These are phyloP conservation scores for Malus hybrid DNA, from an alignment of 331 rosid species.

Conservation along the genomic window DNA sequence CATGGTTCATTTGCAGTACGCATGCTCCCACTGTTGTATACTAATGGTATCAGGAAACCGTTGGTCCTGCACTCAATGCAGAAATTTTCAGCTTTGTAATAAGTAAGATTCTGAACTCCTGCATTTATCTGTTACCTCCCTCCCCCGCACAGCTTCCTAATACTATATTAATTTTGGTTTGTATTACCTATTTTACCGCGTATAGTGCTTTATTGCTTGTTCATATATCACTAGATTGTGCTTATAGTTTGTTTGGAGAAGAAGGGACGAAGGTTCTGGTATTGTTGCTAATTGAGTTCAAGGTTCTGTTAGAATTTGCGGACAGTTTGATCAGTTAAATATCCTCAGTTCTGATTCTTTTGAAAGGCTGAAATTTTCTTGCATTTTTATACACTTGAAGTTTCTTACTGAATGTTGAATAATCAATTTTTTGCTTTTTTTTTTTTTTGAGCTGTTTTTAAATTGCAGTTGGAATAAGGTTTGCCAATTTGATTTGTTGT, in stretches of 20 bases:
- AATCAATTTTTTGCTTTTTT: background rate
- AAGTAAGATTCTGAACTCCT: constrained; percentile 51
- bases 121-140: background rate
- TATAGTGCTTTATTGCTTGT: background rate
- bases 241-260: background rate
- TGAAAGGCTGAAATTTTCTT: background rate
- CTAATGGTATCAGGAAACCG: constrained; percentile 84
- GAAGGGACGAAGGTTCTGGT: background rate
- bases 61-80: constrained; percentile 92
- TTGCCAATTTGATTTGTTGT: background rate
- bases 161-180: background rate
- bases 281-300: background rate
- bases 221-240: background rate
- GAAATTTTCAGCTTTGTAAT: constrained; percentile 81
- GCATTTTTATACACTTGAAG: background rate
- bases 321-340: background rate
- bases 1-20: constrained; percentile 94
- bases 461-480: background rate
- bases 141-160: background rate
- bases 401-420: background rate
- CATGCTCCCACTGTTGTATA: constrained; percentile 72
- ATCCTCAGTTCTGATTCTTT: background rate
- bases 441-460: background rate
- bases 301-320: background rate
- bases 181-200: background rate